Conservation (phyloP, 108 stramenopile genomes). For the Epipyxis sp. region DNA sequence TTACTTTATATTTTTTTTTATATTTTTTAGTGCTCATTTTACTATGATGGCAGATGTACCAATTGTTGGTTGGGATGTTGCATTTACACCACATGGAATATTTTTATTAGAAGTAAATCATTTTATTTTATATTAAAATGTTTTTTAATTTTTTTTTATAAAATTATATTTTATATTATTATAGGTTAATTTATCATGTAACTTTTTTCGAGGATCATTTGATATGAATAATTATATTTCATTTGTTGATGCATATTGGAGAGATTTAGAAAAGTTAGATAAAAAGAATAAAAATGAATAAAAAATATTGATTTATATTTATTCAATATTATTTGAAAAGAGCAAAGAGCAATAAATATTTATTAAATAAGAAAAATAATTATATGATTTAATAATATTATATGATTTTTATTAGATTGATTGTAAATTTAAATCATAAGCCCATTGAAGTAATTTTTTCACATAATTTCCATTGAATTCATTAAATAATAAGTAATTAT, state of each 20-base stretch:
- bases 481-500: too few relatives aligned
- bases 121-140: neutral
- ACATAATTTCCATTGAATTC: too few relatives aligned
- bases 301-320: too few relatives aligned
- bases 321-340: too few relatives aligned
- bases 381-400: too few relatives aligned
- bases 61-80: conserved; percentile 61
- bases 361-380: too few relatives aligned
- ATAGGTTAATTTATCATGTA: conserved; percentile 60
- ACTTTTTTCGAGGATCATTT: conserved; percentile 60
- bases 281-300: neutral
- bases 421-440: too few relatives aligned
- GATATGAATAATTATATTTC: conserved; percentile 21
- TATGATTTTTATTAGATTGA: too few relatives aligned
- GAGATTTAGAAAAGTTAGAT: conserved; percentile 15
- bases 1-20: neutral
- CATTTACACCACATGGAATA: conserved; percentile 54
- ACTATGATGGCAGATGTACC: conserved; percentile 42
- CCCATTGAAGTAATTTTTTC: too few relatives aligned
- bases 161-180: neutral
- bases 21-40: conserved; percentile 41
- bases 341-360: too few relatives aligned
- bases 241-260: conserved; percentile 15
- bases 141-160: conserved; percentile 16
- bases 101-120: conserved; percentile 54